A percentile compares a stretch with the other conserved stretches of the same genome.
phyloP scores from a whole-genome alignment of 371 early-diverging fungal species.

The Lichtheimia ornata region DNA sequence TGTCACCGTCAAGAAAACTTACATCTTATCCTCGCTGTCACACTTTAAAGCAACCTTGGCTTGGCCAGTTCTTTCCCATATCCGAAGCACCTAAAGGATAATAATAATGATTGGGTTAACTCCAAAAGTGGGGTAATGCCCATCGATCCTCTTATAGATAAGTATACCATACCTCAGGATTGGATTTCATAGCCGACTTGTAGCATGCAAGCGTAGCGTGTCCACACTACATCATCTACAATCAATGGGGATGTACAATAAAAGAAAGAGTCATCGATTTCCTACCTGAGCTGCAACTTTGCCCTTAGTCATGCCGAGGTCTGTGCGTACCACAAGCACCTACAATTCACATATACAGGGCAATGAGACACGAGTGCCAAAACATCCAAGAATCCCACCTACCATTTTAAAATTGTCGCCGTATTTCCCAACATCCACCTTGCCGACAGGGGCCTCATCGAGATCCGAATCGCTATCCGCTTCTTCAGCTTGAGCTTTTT shows the following conservation, averaged over 20 bases:
- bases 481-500: slow-evolving; percentile 29
- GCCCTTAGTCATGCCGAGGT: slow-evolving; percentile 95
- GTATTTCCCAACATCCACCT: slow-evolving; percentile 29
- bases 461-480: slow-evolving; percentile 32
- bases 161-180: slow-evolving; percentile 51
- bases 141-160: no score
- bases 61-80: slow-evolving; percentile 84
- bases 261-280: background rate
- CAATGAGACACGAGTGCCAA: background rate
- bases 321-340: slow-evolving; percentile 84
- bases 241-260: background rate
- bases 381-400: slow-evolving; percentile 4
- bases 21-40: slow-evolving; percentile 81
- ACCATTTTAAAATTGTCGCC: slow-evolving; percentile 55
- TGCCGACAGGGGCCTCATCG: slow-evolving; percentile 32
- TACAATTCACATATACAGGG: slow-evolving; percentile 10
- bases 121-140: no score
- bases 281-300: slow-evolving; percentile 91
- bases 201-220: slow-evolving; percentile 94
- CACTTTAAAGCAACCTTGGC: slow-evolving; percentile 88
- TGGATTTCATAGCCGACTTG: slow-evolving; percentile 56
- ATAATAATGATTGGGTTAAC: no score
- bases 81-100: slow-evolving; percentile 46
- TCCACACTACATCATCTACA: slow-evolving; percentile 69
- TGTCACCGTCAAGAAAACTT: slow-evolving; percentile 14